phyloP scores from a whole-genome alignment of 805 yeast genomes.

The Sporopachydermia quercuum region DNA sequence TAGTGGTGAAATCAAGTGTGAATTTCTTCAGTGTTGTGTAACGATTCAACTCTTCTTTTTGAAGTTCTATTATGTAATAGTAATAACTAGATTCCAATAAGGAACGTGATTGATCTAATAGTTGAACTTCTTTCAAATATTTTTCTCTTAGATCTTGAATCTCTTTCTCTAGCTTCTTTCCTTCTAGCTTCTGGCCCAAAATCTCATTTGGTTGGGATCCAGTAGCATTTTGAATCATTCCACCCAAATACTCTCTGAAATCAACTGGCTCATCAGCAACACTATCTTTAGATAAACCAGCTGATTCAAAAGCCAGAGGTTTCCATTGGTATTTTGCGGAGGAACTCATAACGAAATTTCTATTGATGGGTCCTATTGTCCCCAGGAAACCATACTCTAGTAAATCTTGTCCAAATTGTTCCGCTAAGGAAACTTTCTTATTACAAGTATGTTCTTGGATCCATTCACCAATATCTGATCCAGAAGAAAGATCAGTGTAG shows the following conservation, averaged over 20 bases:
- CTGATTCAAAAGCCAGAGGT: slow-evolving; percentile 44
- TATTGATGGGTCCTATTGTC: slow-evolving; percentile 47
- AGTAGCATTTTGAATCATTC: slow-evolving; percentile 13
- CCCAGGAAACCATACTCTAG: slow-evolving; percentile 43
- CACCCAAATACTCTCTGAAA: slow-evolving; percentile 15
- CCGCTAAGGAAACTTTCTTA: slow-evolving; percentile 40
- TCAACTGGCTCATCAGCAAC: slow-evolving; percentile 10
- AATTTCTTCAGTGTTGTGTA: slow-evolving; percentile 63
- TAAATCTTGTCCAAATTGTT: slow-evolving; percentile 60
- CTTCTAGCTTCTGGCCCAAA: slow-evolving; percentile 32
- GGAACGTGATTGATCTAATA: slow-evolving; percentile 53
- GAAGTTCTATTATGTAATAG: slow-evolving; percentile 50
- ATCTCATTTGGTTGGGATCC: slow-evolving; percentile 29
- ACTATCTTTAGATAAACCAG: slow-evolving; percentile 18
- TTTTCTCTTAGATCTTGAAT: slow-evolving; percentile 40
- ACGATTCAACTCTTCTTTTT: slow-evolving; percentile 69
- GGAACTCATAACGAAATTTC: slow-evolving; percentile 55
- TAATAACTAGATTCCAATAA: slow-evolving; percentile 44
- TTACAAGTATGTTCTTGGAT: slow-evolving; percentile 31
- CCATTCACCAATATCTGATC: slow-evolving; percentile 48
- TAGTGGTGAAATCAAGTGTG: slow-evolving; percentile 53
- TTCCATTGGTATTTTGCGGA: slow-evolving; percentile 74
- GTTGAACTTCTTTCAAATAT: slow-evolving; percentile 38
- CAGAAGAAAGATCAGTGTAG: slow-evolving; percentile 46
- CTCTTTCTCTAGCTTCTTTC: slow-evolving; percentile 46